Evolutionary conservation across 257 asterid genomes (phyloP), one percentile per base, ranked within the genome.

Genomic region (Capsicum rhomboideum): DNA sequence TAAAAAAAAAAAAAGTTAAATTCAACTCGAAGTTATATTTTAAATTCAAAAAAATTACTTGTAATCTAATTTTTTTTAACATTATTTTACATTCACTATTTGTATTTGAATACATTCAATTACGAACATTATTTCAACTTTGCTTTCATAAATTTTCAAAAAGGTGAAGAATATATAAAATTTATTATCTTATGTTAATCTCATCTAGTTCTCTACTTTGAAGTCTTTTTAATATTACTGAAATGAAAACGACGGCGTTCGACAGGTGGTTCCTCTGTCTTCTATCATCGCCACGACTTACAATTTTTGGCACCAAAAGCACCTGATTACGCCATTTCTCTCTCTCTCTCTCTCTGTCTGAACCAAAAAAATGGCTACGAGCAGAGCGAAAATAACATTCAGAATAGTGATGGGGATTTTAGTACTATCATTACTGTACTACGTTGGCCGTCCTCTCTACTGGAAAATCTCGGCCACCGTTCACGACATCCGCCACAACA

Each of bases 401-500:
- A 97, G 97, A 49, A 1, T 85, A 44, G n/a, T 89, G 37, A 61
- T 91, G 59, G 89, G 82, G 71, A 89, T 87, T 12, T 83, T 88
- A 78, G 83, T 82, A 56, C 58, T 89, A 31, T 74, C 91, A 20
- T 55, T 88, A 23, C 82, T 92, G 16, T 92, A 91, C 94, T 92
- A 91, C 86, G 91, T 90, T 13, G 95, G 97, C 11, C 96, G 95
- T 1, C 98, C 98, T 72, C 94, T 93, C 79, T 93, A 95, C 91
- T 95, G 98, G 97, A 95, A 95, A 89, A 77, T 95, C 83, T 92
- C 96, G 63, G 98, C 98, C 89, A 95, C 98, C 80, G 42, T 91
- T 86, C 95, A 93, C 87, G 98, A 95, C 83, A 93, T 93, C 87
- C 93, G 96, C 84, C 93, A 90, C 89, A 92, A 95, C 89, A 93